phyloP scores from a whole-genome alignment of 2,329 filamentous ascomycete genomes.

The Aureobasidium pullulans region DNA sequence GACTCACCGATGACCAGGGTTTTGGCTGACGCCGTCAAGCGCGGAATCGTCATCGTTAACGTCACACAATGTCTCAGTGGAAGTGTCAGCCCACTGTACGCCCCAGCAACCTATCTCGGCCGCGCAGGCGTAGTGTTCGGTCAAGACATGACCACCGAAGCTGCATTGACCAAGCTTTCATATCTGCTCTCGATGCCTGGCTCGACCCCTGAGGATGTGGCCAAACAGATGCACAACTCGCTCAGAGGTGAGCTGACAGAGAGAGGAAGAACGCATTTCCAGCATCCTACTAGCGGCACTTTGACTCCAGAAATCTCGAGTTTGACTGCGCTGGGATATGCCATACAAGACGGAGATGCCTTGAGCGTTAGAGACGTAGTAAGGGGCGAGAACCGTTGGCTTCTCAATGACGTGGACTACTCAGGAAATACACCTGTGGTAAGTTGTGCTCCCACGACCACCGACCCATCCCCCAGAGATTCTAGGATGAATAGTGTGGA shows the following conservation, averaged over 20 bases:
- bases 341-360: conserved; percentile 65
- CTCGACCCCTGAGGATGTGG: conserved; percentile 58
- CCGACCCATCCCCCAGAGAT: background rate
- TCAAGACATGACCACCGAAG: conserved; percentile 82
- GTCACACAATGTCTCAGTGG: conserved; percentile 72
- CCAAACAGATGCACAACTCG: conserved; percentile 62
- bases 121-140: conserved; percentile 83
- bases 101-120: conserved; percentile 57
- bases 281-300: conserved; percentile 54
- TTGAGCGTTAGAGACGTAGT: conserved; percentile 60
- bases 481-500: too few relatives aligned
- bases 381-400: conserved; percentile 55
- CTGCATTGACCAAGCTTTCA: conserved; percentile 81
- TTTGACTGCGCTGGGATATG: conserved; percentile 71
- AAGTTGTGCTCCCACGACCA: conserved; percentile 22
- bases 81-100: conserved; percentile 35
- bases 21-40: conserved; percentile 66
- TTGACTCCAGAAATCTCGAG: conserved; percentile 53
- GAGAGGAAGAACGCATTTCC: conserved; percentile 63
- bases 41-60: conserved; percentile 81
- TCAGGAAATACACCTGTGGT: conserved; percentile 64
- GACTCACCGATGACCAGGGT: conserved; percentile 74
- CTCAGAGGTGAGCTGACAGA: conserved; percentile 83
- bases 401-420: conserved; percentile 72
- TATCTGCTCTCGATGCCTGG: conserved; percentile 68